Base-by-base conservation (phyloP, 2,329 filamentous ascomycete genomes). In the Lecanosticta acicola region DNA sequence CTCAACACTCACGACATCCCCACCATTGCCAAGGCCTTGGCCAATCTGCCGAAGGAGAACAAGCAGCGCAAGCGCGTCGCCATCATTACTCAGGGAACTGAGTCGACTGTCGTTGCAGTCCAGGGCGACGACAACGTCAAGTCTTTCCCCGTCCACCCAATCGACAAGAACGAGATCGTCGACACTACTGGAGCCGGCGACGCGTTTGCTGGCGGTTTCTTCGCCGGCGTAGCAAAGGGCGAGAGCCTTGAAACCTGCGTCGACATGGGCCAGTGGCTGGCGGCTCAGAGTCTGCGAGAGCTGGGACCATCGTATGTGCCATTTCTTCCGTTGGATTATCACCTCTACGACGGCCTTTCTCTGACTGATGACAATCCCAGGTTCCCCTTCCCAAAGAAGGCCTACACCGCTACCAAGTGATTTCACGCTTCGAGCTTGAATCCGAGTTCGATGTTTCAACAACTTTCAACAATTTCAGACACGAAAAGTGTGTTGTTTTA, bases 161-260 rank as follows among this genome's bases (percentile, higher is more conserved):
- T 98, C 61, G 75, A 80, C 57, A 74, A 79, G 67, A 77, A 80
- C 41, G 75, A 86, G 72, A 97, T 98, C 71, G 85, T 85, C 70
- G 93, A 98, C 73, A 97, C 91, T 69, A 97, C 91, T 66, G 93
- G 93, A 66, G 93, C 93, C 52, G 93, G 79, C 67, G 93, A 98
- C 67, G 91, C 93, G 43, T 98, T 98, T 64, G 91, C 93, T 48
- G 93, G 89, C 65, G 93, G 93, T 54, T 89, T 98, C 72, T 77
- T 87, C 46, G 93, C 93, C 43, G 93, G 90, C 65, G 76, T 97
- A 54, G 83, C 95, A 52, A 77, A 91, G 70, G 88, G 85, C 69
- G 87, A 93, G 75, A 67, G 80, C 44, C 77, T 98, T 41, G 83
- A 85, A 60, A 80, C 83, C 57, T 79, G 79, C 63, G 78, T 98